Evolutionary conservation across 495 filamentous ascomycete species (phyloP), one percentile per base, ranked within the genome.

Genomic region (Lentithecium fluviatile): DNA sequence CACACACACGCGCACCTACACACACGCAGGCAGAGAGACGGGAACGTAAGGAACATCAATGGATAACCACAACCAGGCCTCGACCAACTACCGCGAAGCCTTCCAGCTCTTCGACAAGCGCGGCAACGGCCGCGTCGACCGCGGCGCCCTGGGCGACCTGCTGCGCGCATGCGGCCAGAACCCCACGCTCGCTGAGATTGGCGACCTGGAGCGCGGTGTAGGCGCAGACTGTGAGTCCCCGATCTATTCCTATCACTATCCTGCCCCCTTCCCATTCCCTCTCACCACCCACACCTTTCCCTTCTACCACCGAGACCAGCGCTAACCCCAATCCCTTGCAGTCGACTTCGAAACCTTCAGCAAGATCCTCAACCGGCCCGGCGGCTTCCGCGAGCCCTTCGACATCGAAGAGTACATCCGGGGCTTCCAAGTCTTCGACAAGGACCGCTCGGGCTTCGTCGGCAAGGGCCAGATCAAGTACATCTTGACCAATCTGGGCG

Each of bases 21-120:
- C n/a, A n/a, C n/a, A n/a, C n/a, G n/a, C n/a, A n/a, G n/a, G n/a
- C n/a, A n/a, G n/a, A n/a, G n/a, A n/a, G n/a, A 10, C 29, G 10
- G 10, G 4, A 10, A 32, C 29, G 29, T 32, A 32, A 56, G 46
- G 25, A 40, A 53, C 32, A 12, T 45, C 26, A 20, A 66, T 66
- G 64, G 58, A 62, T 58, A 66, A 66, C 58, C 43, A 23, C 26
- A 2, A 45, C 25, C 64, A 96, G 92, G 90, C 93, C 78, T 92
- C 89, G 54, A 97, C 94, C 74, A 97, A 98, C 85, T 98, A 97
- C 89, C 97, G 97, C 82, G 94, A 98, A 87, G 94, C 94, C 62
- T 98, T 98, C 81, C 90, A 91, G 50, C 90, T 98, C 71, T 98
- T 97, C 82, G 94, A 98, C 80, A 96, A 96, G 83, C 91, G 94